These are phyloP conservation scores for Trichoderma erinaceum DNA, from an alignment of 495 filamentous ascomycete species.

Conservation along the genomic window DNA sequence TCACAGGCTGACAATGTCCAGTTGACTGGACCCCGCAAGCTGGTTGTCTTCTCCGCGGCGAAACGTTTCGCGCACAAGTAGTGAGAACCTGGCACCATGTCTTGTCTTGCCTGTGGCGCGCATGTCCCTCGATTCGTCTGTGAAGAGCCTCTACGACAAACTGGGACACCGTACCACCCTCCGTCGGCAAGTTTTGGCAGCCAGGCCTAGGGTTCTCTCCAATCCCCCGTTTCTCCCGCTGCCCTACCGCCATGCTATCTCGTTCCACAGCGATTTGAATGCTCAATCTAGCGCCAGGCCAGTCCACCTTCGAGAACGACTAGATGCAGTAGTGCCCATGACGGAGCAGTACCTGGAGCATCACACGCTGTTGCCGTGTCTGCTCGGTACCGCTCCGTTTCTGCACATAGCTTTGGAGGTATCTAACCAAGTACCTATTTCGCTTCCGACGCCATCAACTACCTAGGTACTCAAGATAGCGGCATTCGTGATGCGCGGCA, in stretches of 20 bases:
- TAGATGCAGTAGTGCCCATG: not conserved
- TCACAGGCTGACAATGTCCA: not conserved
- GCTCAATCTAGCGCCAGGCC: constrained; percentile 12
- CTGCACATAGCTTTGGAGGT: not conserved
- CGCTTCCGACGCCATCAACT: not conserved
- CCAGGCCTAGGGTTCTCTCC: constrained; percentile 4
- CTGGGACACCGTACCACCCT: not conserved
- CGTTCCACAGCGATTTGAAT: constrained; percentile 8
- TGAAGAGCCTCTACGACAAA: no score
- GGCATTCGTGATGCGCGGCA: not conserved
- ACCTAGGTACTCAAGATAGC: no score
- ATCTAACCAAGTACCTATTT: no score
- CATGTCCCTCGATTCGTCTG: no score
- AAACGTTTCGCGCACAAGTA: not conserved
- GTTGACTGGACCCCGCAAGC: not conserved
- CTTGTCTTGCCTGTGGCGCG: not conserved
- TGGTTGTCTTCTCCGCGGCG: not conserved
- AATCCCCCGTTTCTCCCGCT: constrained; percentile 11
- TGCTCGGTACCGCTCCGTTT: constrained; percentile 1
- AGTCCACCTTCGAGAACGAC: not conserved
- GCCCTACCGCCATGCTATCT: constrained; percentile 7
- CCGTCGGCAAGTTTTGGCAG: not conserved
- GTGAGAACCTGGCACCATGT: not conserved
- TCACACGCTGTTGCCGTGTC: not conserved
- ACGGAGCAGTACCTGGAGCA: not conserved